A percentile compares a stretch with the other conserved stretches of the same genome.
Conservation (phyloP, 225 moss, liverwort and hornwort species). For the Rhytidiadelphus loreus region DNA sequence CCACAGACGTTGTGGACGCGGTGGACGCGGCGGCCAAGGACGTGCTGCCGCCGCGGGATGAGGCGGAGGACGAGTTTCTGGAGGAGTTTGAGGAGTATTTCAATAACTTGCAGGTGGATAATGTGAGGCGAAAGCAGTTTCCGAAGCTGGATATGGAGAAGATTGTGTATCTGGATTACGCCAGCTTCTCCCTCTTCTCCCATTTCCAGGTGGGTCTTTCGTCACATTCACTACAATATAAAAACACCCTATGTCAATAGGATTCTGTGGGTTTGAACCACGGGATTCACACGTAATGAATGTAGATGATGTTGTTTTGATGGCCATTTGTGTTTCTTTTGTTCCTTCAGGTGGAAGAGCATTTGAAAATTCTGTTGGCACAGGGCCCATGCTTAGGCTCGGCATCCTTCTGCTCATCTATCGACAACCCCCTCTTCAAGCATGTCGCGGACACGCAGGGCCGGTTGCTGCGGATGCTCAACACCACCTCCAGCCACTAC, state of each 20-base stretch:
- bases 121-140: conserved; percentile 61
- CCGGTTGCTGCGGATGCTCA: conserved; percentile 54
- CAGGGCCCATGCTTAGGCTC: conserved; percentile 60
- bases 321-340: background rate
- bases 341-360: conserved; percentile 51
- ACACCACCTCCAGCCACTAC: conserved; percentile 49
- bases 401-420: conserved; percentile 2
- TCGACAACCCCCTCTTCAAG: conserved; percentile 18
- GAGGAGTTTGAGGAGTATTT: conserved; percentile 80
- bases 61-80: conserved; percentile 79
- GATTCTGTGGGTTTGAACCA: background rate
- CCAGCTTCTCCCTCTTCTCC: conserved; percentile 68
- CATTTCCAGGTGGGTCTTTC: conserved; percentile 39
- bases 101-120: conserved; percentile 58
- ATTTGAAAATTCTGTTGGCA: conserved; percentile 54
- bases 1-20: conserved; percentile 11
- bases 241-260: background rate
- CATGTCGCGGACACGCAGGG: conserved; percentile 58
- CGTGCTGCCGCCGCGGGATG: conserved; percentile 48
- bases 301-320: background rate
- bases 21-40: conserved; percentile 47
- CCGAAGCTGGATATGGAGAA: conserved; percentile 59
- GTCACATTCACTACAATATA: background rate
- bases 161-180: conserved; percentile 76
- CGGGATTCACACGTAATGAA: background rate